These are phyloP conservation scores for Blastocystis sp. DNA, from an alignment of 352 stramenopile species.

Conservation along the genomic window DNA sequence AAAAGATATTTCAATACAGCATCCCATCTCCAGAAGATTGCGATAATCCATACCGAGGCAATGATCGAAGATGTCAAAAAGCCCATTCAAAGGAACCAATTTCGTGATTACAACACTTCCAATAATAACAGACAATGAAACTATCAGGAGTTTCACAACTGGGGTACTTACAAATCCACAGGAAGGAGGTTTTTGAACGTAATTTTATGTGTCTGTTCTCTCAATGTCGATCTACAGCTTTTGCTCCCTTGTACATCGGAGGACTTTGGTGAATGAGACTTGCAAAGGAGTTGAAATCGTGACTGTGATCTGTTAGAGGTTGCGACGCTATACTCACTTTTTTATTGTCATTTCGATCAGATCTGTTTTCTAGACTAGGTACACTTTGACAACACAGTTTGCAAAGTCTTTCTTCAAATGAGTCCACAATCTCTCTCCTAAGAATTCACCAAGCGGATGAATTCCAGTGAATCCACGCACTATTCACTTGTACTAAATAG, in stretches of 20 bases:
- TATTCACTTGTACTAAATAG: background rate
- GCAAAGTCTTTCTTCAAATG: background rate
- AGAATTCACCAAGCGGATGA: background rate
- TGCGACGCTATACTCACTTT: too few relatives aligned
- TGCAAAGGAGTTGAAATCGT: too few relatives aligned
- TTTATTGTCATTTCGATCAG: too few relatives aligned
- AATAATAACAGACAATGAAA: background rate
- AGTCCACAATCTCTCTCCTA: background rate
- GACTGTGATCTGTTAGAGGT: too few relatives aligned
- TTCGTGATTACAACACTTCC: background rate
- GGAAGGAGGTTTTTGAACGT: background rate
- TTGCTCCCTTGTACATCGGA: too few relatives aligned
- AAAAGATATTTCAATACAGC: background rate
- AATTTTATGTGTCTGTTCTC: background rate
- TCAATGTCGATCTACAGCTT: too few relatives aligned
- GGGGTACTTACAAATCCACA: background rate
- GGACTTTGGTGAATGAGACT: too few relatives aligned
- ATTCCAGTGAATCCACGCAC: background rate
- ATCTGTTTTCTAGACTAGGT: background rate
- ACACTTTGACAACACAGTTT: background rate
- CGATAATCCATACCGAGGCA: background rate
- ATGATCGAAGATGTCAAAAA: background rate
- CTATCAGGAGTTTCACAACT: background rate
- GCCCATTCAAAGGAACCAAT: background rate
- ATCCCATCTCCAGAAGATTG: background rate